Conservation (phyloP, 2,329 filamentous ascomycete genomes). For the Colletotrichum sp. region DNA sequence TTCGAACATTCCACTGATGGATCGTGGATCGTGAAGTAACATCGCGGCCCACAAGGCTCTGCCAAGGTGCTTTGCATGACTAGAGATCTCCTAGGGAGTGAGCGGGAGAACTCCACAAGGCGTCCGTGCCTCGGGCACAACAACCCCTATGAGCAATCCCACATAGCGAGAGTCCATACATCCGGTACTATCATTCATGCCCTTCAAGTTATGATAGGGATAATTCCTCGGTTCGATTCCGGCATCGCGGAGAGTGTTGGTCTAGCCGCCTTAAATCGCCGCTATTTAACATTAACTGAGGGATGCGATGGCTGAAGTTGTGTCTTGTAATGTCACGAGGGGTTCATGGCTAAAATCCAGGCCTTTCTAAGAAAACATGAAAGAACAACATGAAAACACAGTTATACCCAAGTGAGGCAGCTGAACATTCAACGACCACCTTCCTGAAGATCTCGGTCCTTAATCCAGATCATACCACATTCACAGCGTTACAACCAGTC, state of each 20-base stretch:
- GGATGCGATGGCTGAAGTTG: fast-evolving
- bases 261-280: not conserved
- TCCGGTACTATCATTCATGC: not conserved
- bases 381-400: not conserved
- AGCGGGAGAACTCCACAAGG: not conserved
- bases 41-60: not conserved
- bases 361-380: too few species aligned
- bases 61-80: not conserved
- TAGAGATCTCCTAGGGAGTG: not conserved
- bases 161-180: not conserved
- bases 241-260: not conserved
- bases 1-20: not conserved
- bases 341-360: too few species aligned
- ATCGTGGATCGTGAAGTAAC: not conserved
- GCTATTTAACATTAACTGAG: not conserved
- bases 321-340: not conserved
- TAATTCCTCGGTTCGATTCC: not conserved
- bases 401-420: not conserved
- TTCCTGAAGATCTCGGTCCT: too few species aligned
- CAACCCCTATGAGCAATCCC: not conserved
- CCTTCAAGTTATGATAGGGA: not conserved
- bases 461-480: not conserved
- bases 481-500: not conserved
- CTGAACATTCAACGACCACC: not conserved
- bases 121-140: not conserved